phyloP scores from a whole-genome alignment of 106 monocot genomes.

The Dactylorhiza incarnata region DNA sequence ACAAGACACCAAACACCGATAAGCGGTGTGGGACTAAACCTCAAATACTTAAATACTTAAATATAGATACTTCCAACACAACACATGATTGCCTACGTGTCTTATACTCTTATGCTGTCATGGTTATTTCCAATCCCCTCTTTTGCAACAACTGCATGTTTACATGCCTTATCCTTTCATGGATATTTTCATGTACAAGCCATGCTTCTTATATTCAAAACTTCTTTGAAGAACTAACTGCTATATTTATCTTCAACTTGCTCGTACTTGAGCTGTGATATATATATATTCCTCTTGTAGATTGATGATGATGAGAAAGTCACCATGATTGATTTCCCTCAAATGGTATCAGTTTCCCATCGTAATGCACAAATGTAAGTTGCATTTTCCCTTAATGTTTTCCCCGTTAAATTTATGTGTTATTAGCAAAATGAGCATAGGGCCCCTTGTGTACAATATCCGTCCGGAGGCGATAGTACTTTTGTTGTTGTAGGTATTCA shows the following conservation, averaged over 20 bases:
- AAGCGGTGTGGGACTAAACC: too few species aligned
- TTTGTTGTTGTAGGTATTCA: too few species aligned
- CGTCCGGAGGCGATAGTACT: too few species aligned
- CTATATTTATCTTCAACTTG: not conserved
- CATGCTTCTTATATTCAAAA: too few species aligned
- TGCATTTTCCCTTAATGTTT: not conserved
- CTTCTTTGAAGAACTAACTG: not conserved
- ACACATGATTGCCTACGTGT: too few species aligned
- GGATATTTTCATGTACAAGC: too few species aligned
- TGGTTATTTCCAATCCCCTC: too few species aligned
- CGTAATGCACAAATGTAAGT: constrained; percentile 93
- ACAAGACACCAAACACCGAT: too few species aligned
- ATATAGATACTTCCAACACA: too few species aligned
- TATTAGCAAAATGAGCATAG: not conserved
- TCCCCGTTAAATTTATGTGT: not conserved
- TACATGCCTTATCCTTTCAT: not conserved
- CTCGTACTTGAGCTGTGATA: not conserved
- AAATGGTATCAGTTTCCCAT: constrained; percentile 98
- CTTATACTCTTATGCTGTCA: too few species aligned
- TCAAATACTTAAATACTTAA: too few species aligned
- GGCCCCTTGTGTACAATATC: too few species aligned
- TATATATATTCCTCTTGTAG: constrained; percentile 26
- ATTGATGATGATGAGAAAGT: constrained; percentile 88
- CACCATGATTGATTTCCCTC: constrained; percentile 99
- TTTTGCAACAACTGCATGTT: not conserved